Evolutionary conservation across 768 basidiomycete genomes (phyloP).

Genomic region (Multifurca ochricompacta): DNA sequence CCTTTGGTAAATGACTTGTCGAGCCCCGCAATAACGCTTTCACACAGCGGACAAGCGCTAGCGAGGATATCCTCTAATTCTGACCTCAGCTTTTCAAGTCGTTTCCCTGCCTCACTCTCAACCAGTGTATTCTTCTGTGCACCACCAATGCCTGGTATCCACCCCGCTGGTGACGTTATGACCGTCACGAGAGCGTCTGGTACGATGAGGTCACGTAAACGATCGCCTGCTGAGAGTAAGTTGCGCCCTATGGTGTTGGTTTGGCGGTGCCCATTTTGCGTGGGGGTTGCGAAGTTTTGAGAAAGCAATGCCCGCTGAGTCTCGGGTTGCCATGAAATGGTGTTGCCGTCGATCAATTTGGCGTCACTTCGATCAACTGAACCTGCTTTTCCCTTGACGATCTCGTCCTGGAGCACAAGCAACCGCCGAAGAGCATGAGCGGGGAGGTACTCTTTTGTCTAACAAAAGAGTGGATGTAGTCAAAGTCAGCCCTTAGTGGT

Average conservation of each 20-base stretch:
- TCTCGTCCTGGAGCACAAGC: conserved; percentile 74
- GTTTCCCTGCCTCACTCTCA: conserved; percentile 49
- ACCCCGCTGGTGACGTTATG: conserved; percentile 61
- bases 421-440: conserved; percentile 77
- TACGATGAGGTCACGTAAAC: conserved; percentile 82
- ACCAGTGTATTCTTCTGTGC: conserved; percentile 37
- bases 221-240: conserved; percentile 82
- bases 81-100: conserved; percentile 61
- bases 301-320: conserved; percentile 66
- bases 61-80: conserved; percentile 89
- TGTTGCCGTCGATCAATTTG: conserved; percentile 4
- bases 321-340: conserved; percentile 37
- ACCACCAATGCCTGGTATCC: conserved; percentile 61
- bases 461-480: conserved; percentile 6
- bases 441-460: conserved; percentile 92
- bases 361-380: conserved; percentile 28
- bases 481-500: neutral
- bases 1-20: conserved; percentile 84
- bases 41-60: conserved; percentile 88
- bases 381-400: conserved; percentile 49
- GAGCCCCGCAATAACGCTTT: conserved; percentile 75
- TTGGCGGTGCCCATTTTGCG: conserved; percentile 57
- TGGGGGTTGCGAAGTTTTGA: conserved; percentile 53
- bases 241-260: conserved; percentile 68
- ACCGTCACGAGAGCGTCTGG: conserved; percentile 88